A percentile compares a stretch with the other conserved stretches of the same genome.
Evolutionary conservation across 169 alveolate genomes (phyloP).

Genomic region (Plasmodium fragile): DNA sequence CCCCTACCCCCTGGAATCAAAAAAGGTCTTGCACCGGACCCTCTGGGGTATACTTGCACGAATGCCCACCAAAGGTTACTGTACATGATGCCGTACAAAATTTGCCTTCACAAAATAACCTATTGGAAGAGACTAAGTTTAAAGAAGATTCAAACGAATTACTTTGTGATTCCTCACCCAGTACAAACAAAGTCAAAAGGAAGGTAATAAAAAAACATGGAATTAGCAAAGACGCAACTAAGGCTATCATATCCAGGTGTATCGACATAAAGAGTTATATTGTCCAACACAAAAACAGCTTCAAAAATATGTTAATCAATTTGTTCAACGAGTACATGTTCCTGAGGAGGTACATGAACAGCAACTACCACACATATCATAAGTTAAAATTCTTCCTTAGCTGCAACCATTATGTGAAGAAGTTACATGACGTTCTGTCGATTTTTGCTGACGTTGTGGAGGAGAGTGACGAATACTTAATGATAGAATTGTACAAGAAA

Average conservation of each 20-base stretch:
- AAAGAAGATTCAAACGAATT: background rate
- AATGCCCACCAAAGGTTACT: background rate
- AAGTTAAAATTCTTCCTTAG: constrained; percentile 47
- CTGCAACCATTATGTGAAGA: constrained; percentile 57
- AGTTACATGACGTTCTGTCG: constrained; percentile 26
- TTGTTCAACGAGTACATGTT: constrained; percentile 62
- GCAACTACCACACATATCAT: constrained; percentile 45
- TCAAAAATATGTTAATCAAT: constrained; percentile 23
- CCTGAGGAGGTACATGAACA: constrained; percentile 32
- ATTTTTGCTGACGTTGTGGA: constrained; percentile 24
- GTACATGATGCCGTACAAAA: background rate
- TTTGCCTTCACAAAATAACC: background rate
- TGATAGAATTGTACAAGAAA: constrained; percentile 49
- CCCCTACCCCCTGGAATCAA: background rate
- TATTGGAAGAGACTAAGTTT: background rate
- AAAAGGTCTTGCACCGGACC: background rate
- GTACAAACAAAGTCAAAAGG: background rate
- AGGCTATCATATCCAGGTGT: constrained; percentile 10
- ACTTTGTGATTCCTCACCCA: background rate
- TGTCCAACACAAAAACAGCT: background rate
- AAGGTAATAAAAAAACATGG: background rate
- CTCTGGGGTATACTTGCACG: background rate
- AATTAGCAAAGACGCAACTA: background rate
- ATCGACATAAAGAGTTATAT: constrained; percentile 48
- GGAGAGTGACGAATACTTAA: constrained; percentile 38